Percentiles rank a stretch among this genome's conserved stretches.
phyloP scores from a whole-genome alignment of 2,329 filamentous ascomycete species.

The Metarhizium humberi region DNA sequence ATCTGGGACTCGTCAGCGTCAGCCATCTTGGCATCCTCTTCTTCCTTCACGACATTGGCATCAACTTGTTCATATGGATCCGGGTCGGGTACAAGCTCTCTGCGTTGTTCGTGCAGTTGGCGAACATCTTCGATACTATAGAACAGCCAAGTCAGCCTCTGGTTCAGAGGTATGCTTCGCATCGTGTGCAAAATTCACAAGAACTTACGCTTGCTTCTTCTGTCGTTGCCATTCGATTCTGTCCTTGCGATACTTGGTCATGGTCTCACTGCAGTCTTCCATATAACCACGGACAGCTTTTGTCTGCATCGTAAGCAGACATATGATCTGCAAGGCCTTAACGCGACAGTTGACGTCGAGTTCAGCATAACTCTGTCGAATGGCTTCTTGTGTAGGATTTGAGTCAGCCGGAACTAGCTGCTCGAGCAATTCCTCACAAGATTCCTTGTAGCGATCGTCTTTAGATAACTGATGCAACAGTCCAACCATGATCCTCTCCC shows the following conservation, averaged over 20 bases:
- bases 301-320: constrained; percentile 77
- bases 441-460: constrained; percentile 56
- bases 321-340: constrained; percentile 73
- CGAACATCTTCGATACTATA: constrained; percentile 61
- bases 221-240: constrained; percentile 88
- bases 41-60: constrained; percentile 34
- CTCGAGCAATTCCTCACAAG: constrained; percentile 70
- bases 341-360: constrained; percentile 80
- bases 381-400: constrained; percentile 67
- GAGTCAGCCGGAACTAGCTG: constrained; percentile 71
- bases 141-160: constrained; percentile 1
- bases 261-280: constrained; percentile 84
- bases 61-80: constrained; percentile 52
- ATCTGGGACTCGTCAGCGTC: constrained; percentile 53
- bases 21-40: constrained; percentile 51
- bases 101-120: constrained; percentile 61
- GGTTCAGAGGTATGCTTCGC: neutral
- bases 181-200: too few relatives aligned
- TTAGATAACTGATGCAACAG: constrained; percentile 78
- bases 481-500: constrained; percentile 84
- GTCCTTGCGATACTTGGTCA: constrained; percentile 91
- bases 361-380: constrained; percentile 59
- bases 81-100: constrained; percentile 64
- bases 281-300: constrained; percentile 81
- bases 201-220: constrained; percentile 54